These are phyloP conservation scores for Kluyveromyces marxianus DNA, from an alignment of 1,139 yeast genomes.

Conservation along the genomic window DNA sequence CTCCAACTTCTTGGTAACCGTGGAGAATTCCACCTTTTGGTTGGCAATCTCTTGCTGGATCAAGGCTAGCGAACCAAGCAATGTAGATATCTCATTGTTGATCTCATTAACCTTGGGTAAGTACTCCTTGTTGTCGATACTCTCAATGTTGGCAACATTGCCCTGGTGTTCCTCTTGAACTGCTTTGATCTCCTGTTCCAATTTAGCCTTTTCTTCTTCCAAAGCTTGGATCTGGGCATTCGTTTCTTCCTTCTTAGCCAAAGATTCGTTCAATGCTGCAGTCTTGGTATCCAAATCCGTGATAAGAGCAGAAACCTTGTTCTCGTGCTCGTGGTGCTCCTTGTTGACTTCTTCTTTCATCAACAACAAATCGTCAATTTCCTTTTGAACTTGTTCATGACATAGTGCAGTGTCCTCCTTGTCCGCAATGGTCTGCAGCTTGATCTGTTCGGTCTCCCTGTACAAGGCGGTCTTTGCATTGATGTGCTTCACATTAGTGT, in stretches of 20 bases:
- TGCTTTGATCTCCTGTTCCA: constrained; percentile 17
- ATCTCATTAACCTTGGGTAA: constrained; percentile 21
- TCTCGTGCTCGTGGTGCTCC: constrained; percentile 19
- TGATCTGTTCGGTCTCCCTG: constrained; percentile 23
- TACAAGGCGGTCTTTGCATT: constrained; percentile 20
- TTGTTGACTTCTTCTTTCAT: constrained; percentile 16
- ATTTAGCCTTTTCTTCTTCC: constrained; percentile 14
- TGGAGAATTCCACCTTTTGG: constrained; percentile 22
- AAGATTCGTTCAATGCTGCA: constrained; percentile 19
- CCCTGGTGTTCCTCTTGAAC: constrained; percentile 15
- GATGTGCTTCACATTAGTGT: constrained; percentile 19
- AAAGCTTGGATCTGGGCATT: constrained; percentile 19
- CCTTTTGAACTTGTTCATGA: constrained; percentile 17
- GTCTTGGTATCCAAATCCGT: constrained; percentile 24
- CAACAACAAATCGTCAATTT: constrained; percentile 18
- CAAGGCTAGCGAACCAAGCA: constrained; percentile 17
- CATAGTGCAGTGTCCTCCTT: constrained; percentile 14
- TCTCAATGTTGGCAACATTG: constrained; percentile 13
- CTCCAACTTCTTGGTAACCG: constrained; percentile 24
- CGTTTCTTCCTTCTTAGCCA: constrained; percentile 17
- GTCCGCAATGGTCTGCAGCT: constrained; percentile 19
- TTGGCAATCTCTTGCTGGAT: constrained; percentile 26
- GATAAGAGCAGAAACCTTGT: constrained; percentile 19
- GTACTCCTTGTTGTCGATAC: constrained; percentile 20
- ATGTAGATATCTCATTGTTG: constrained; percentile 17